phyloP scores from a whole-genome alignment of 1,139 yeast species.

The Spathaspora sp. region DNA sequence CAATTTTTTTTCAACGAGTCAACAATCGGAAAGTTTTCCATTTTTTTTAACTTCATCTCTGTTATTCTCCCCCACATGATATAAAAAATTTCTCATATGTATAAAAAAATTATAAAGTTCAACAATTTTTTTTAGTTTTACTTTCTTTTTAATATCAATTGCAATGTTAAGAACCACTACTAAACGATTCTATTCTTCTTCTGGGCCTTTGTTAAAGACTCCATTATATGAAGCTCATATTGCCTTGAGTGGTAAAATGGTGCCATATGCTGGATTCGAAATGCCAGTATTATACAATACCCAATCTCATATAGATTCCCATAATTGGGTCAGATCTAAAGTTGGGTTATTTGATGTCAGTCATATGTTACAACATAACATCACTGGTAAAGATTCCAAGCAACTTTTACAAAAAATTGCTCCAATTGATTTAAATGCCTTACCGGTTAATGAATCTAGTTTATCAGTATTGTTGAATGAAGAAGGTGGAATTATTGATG shows the following conservation, averaged over 20 bases:
- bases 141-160: slow-evolving; percentile 1
- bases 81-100: background rate
- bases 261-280: slow-evolving; percentile 89
- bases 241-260: slow-evolving; percentile 83
- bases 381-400: slow-evolving; percentile 69
- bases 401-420: slow-evolving; percentile 74
- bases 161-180: slow-evolving; percentile 18
- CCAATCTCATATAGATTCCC: slow-evolving; percentile 88
- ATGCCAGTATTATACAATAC: slow-evolving; percentile 90
- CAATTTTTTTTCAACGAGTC: slow-evolving; percentile 1
- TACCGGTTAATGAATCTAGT: slow-evolving; percentile 63
- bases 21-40: background rate
- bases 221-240: slow-evolving; percentile 82
- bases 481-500: slow-evolving; percentile 86
- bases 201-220: slow-evolving; percentile 49
- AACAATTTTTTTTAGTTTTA: background rate
- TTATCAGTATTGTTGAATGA: slow-evolving; percentile 75
- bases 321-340: slow-evolving; percentile 84
- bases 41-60: background rate
- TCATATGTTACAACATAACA: slow-evolving; percentile 90
- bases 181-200: slow-evolving; percentile 28
- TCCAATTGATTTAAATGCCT: slow-evolving; percentile 71
- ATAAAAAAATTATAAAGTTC: background rate
- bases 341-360: slow-evolving; percentile 95
- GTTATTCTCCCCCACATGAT: background rate